These are phyloP conservation scores for Wallacemonas sp. DNA, from an alignment of 208 protist species.

Conservation along the genomic window DNA sequence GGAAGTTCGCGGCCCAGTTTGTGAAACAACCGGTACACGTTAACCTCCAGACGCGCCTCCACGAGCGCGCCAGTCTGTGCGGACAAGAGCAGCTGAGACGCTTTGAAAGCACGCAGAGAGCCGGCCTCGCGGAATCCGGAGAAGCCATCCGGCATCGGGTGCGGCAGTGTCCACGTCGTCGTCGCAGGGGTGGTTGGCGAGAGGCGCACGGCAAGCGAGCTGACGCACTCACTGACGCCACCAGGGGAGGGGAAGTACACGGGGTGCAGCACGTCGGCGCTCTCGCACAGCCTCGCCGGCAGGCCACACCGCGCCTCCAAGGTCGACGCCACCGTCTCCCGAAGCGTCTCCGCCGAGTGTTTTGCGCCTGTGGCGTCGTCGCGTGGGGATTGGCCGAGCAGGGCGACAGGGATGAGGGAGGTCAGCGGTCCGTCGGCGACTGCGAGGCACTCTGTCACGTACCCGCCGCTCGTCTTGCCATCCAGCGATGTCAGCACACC, in stretches of 20 bases:
- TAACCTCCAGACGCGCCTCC: conserved; percentile 1
- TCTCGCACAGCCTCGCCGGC: neutral
- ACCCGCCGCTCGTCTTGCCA: neutral
- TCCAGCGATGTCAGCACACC: neutral
- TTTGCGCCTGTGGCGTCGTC: too few species aligned
- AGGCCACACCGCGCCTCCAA: neutral
- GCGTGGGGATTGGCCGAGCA: too few species aligned
- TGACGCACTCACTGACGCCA: neutral
- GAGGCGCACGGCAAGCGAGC: neutral
- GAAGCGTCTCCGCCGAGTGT: too few species aligned
- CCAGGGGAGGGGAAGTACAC: neutral
- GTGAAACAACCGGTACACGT: conserved; percentile 2
- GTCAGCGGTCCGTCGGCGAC: too few species aligned
- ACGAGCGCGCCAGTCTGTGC: neutral
- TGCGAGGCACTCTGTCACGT: neutral
- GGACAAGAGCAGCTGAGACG: neutral
- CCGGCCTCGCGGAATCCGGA: neutral
- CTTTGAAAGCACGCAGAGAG: neutral
- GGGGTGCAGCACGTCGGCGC: neutral
- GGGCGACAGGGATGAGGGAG: too few species aligned
- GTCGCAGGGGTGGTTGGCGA: neutral
- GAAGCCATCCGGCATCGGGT: neutral
- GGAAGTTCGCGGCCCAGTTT: neutral
- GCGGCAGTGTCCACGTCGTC: too few species aligned
- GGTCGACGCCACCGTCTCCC: neutral